Evolutionary conservation across 1,284 basidiomycete genomes (phyloP), one percentile per base, ranked within the genome.

Genomic region (Hemileia vastatrix): DNA sequence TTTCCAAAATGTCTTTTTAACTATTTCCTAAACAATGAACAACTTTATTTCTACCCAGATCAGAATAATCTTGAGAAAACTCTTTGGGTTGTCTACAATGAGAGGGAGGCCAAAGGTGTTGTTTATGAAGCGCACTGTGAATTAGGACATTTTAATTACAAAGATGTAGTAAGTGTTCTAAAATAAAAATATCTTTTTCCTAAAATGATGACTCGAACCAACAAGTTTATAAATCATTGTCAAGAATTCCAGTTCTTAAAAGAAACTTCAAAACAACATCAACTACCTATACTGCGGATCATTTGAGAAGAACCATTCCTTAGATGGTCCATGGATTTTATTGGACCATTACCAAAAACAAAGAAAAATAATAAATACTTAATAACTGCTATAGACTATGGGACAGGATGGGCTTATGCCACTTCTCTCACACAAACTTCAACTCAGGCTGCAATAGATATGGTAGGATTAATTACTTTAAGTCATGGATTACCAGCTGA

Each of bases 331-430:
- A 56, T 56, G 23, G 44, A 57, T 23, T 57, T 57, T 49, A 44
- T 57, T 1, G 55, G 40, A 4, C 55, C 55, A 1, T 19, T 57
- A 24, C 23, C 31, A 1, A 57, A 18, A 48, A 48, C 55, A 1
- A 15, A 11, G 11, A n/a, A 45, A 1, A 31, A 31, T 18, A 57
- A 57, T 13, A 40, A 57, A 57, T 49, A 57, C 18, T 2, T 57
- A 1, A 27, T 57, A 2, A 57, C 55, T 1, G 55, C 55, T 4
- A 50, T 57, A 15, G 56, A 57, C n/a, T 57, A 57, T 21, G 56
- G 56, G 1, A 57, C 56, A 19, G 56, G 56, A 1, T 57, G 56
- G 44, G 56, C 56, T 1, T 57, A 57, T 19, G 56, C 56, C 6
- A 21, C 31, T 5, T 13, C 56, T 0, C 19, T 57, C 0, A 15